Evolutionary conservation across 495 filamentous ascomycete genomes (phyloP), one percentile per base, ranked within the genome.

Genomic region (Penicillium nucicola): DNA sequence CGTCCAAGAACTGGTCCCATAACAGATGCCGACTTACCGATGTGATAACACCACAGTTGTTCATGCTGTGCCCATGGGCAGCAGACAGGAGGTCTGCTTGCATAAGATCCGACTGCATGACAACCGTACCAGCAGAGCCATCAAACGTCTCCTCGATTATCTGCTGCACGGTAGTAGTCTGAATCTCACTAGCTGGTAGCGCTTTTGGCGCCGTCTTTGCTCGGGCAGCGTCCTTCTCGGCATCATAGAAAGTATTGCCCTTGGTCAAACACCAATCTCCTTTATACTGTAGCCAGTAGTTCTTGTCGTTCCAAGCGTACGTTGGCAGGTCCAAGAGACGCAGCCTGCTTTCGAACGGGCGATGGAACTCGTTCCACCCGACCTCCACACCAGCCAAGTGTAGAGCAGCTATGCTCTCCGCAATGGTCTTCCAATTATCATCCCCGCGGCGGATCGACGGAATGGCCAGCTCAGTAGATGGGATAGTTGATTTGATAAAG

Each of bases 291-390:
- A 78, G 64, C 75, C 75, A 78, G 48, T 74, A 73, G 30, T 64
- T 69, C 38, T 66, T 68, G 1, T 58, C 22, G 35, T 70, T 63
- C 64, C 64, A 77, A 0, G 69, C 66, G 51, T 93, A 93, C 5
- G 76, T 62, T 7, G 87, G 87, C 1, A 91, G 76, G n/a, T 80
- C 62, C 0, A 91, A 57, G 9, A 88, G 68, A 6, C 71, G 64
- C 3, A 78, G 74, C 10, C 69, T 75, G 3, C 64, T 50, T 18
- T 66, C 57, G 57, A 84, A 87, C 17, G 22, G 20, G 13, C 3
- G 7, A 28, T 28, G 39, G 55, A 79, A 87, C 57, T 86, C 86
- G 48, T 77, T 78, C 84, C 86, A 92, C 57, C 80, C 61, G 38
- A 89, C 57, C 12, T 77, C 71, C 10, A 84, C 54, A 10, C 88